Percentiles rank a stretch among this genome's conserved stretches.
phyloP scores from a whole-genome alignment of 495 filamentous ascomycete genomes.

The Penicillium herquei region DNA sequence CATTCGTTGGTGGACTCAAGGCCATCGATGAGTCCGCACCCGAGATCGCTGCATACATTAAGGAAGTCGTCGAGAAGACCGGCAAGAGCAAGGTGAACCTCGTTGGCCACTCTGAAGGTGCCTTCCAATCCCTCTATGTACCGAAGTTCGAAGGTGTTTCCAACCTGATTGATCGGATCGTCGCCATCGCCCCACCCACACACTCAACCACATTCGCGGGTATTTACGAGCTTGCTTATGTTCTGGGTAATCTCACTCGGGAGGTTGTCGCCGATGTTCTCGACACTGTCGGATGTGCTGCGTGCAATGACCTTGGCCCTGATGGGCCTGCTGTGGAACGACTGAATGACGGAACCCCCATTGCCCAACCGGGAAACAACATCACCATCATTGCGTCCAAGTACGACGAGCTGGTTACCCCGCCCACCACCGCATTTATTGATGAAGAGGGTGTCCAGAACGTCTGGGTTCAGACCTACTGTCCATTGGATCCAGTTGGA shows the following conservation, averaged over 20 bases:
- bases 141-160: constrained; percentile 50
- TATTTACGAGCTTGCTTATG: constrained; percentile 46
- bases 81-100: constrained; percentile 47
- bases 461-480: constrained; percentile 46
- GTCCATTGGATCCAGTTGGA: constrained; percentile 46
- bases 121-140: constrained; percentile 51
- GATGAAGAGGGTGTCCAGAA: constrained; percentile 47
- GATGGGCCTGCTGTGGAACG: constrained; percentile 37
- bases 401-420: constrained; percentile 49
- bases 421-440: constrained; percentile 40
- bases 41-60: constrained; percentile 51
- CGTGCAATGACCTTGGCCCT: constrained; percentile 45
- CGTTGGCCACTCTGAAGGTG: constrained; percentile 57
- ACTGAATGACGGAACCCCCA: constrained; percentile 42
- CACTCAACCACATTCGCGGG: constrained; percentile 48
- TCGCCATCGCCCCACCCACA: constrained; percentile 51
- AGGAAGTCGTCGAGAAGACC: constrained; percentile 38
- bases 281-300: constrained; percentile 41
- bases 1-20: constrained; percentile 46
- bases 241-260: constrained; percentile 37
- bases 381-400: constrained; percentile 50
- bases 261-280: constrained; percentile 31
- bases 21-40: constrained; percentile 44
- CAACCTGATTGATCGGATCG: constrained; percentile 42
- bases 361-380: constrained; percentile 47